Percentiles rank a stretch among this genome's conserved stretches.
These are phyloP conservation scores for Cardamine chenopodiifolia DNA, from an alignment of 345 rosid genomes.

Conservation along the genomic window DNA sequence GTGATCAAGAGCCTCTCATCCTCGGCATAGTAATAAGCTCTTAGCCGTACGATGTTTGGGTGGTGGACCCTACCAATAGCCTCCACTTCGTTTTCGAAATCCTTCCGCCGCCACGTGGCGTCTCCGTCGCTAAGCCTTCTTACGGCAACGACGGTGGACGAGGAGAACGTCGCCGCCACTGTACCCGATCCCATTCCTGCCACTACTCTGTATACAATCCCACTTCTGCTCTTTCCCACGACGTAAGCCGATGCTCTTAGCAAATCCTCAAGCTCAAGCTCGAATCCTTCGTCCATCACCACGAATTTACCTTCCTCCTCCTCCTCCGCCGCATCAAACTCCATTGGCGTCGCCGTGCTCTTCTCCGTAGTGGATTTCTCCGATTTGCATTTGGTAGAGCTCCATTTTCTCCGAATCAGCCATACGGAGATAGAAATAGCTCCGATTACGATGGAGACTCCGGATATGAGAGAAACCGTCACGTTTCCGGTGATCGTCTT, in stretches of 20 bases:
- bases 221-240: slow-evolving; percentile 84
- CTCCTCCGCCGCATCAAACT: slow-evolving; percentile 42
- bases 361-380: too few species aligned
- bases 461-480: slow-evolving; percentile 64
- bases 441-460: slow-evolving; percentile 61
- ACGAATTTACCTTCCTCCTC: slow-evolving; percentile 69
- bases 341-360: slow-evolving; percentile 24
- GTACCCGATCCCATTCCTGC: slow-evolving; percentile 61
- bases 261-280: slow-evolving; percentile 80
- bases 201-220: slow-evolving; percentile 86
- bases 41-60: slow-evolving; percentile 74
- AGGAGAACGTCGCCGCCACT: slow-evolving; percentile 34
- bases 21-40: slow-evolving; percentile 79
- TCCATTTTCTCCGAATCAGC: slow-evolving; percentile 57
- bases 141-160: slow-evolving; percentile 66
- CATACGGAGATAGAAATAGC: slow-evolving; percentile 62
- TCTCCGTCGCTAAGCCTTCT: slow-evolving; percentile 85
- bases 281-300: slow-evolving; percentile 77
- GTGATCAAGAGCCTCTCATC: slow-evolving; percentile 87
- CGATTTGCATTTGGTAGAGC: slow-evolving; percentile 41
- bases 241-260: slow-evolving; percentile 95
- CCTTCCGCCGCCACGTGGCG: slow-evolving; percentile 67
- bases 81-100: slow-evolving; percentile 85
- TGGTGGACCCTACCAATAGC: slow-evolving; percentile 72
- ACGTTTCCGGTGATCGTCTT: slow-evolving; percentile 49